phyloP scores from a whole-genome alignment of 2,329 filamentous ascomycete species.

The Dactylellina parvicollis region DNA sequence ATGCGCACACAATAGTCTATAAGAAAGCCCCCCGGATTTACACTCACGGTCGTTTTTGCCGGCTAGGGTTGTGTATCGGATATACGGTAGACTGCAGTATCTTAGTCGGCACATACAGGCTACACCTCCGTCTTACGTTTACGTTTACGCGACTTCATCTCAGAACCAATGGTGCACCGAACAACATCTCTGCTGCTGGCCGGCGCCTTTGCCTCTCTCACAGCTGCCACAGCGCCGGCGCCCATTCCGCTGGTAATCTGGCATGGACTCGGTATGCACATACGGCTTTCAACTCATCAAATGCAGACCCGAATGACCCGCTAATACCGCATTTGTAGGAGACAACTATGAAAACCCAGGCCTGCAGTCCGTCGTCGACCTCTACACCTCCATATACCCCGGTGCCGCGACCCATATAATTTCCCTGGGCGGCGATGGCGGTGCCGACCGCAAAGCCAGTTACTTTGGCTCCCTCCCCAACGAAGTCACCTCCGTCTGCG shows the following conservation, averaged over 20 bases:
- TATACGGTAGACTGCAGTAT: neutral
- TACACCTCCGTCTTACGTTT: conserved; percentile 12
- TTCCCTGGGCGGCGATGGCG: conserved; percentile 72
- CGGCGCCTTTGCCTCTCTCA: conserved; percentile 19
- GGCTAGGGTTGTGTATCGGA: neutral
- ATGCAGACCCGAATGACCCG: too few species aligned
- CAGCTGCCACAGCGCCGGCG: conserved; percentile 65
- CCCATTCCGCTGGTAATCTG: conserved; percentile 91
- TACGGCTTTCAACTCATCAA: too few species aligned
- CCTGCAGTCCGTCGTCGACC: conserved; percentile 74
- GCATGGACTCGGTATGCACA: conserved; percentile 75
- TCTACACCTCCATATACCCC: conserved; percentile 75
- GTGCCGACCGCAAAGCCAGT: conserved; percentile 78
- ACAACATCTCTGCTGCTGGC: conserved; percentile 32
- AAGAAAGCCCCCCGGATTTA: conserved; percentile 10
- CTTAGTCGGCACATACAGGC: conserved; percentile 8
- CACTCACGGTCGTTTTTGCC: conserved; percentile 4
- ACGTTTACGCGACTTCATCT: conserved; percentile 12
- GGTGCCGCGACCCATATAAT: conserved; percentile 86
- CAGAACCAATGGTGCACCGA: conserved; percentile 21
- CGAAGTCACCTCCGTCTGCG: conserved; percentile 70
- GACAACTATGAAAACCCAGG: conserved; percentile 81
- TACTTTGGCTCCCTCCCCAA: conserved; percentile 90
- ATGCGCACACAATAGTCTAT: conserved; percentile 22
- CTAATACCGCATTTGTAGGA: conserved; percentile 63